phyloP scores from a whole-genome alignment of 176 grass and related monocot genomes.

The Chrysopogon serrulatus region DNA sequence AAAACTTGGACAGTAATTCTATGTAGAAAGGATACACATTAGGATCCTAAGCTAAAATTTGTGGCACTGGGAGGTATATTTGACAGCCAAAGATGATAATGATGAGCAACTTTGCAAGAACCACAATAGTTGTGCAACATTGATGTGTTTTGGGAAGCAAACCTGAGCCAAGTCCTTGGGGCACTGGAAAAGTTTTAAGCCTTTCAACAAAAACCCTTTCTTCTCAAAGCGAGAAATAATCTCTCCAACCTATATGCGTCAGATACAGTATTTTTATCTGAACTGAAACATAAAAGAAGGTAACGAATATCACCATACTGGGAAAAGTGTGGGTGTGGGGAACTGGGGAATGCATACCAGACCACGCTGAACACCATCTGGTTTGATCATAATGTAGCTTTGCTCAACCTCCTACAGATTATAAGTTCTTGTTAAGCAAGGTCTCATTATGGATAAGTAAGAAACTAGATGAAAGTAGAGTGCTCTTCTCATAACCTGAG shows the following conservation, averaged over 20 bases:
- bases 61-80: too few relatives aligned
- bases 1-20: too few relatives aligned
- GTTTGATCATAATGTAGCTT: conserved; percentile 96
- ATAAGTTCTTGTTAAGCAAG: not conserved
- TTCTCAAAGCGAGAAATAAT: conserved; percentile 95
- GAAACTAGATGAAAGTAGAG: not conserved
- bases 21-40: too few relatives aligned
- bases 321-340: not conserved
- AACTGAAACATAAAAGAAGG: conserved; percentile 28
- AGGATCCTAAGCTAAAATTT: too few relatives aligned
- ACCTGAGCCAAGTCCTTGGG: conserved; percentile 93
- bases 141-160: conserved; percentile 22
- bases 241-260: conserved; percentile 63
- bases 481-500: not conserved
- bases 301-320: not conserved
- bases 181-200: conserved; percentile 84
- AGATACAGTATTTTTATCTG: not conserved
- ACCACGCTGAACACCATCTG: conserved; percentile 89
- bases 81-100: not conserved
- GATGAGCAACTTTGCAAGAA: not conserved
- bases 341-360: conserved; percentile 56
- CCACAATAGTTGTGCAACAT: not conserved
- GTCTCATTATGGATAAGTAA: not conserved
- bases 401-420: conserved; percentile 57
- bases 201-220: conserved; percentile 97